phyloP scores from a whole-genome alignment of 2,329 filamentous ascomycete species.

The Ophiostoma sp. region DNA sequence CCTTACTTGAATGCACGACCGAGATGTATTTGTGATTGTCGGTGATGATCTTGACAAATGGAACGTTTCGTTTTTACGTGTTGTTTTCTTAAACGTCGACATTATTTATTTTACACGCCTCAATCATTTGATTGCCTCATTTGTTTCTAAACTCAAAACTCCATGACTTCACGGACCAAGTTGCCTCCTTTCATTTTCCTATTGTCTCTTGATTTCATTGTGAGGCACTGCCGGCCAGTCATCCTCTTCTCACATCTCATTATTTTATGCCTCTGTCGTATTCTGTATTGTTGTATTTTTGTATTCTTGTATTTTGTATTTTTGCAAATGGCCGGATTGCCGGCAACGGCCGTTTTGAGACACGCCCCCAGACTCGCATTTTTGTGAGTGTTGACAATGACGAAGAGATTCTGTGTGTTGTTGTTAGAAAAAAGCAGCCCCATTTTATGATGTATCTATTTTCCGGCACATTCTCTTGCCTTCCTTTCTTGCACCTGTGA shows the following conservation, averaged over 20 bases:
- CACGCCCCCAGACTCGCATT: neutral
- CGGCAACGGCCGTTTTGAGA: neutral
- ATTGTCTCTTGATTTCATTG: neutral
- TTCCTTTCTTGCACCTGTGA: constrained; percentile 2
- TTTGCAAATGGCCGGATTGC: neutral
- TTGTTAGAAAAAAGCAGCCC: neutral
- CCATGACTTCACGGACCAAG: neutral
- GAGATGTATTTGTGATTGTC: no score
- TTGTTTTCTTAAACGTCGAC: neutral
- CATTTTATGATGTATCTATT: constrained; percentile 1
- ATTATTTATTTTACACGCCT: neutral
- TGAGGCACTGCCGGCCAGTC: neutral
- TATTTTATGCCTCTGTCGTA: neutral
- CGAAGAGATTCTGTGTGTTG: neutral
- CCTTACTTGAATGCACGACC: neutral
- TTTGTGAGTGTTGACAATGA: neutral
- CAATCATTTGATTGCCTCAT: neutral
- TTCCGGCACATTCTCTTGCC: neutral
- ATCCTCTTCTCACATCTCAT: neutral
- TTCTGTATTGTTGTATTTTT: neutral
- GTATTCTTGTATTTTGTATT: neutral
- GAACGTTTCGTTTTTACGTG: constrained; percentile 5
- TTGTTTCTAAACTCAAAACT: neutral
- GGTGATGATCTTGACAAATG: neutral
- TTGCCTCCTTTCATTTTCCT: neutral